phyloP scores from a whole-genome alignment of 768 basidiomycete genomes.

The Suillus weaverae region DNA sequence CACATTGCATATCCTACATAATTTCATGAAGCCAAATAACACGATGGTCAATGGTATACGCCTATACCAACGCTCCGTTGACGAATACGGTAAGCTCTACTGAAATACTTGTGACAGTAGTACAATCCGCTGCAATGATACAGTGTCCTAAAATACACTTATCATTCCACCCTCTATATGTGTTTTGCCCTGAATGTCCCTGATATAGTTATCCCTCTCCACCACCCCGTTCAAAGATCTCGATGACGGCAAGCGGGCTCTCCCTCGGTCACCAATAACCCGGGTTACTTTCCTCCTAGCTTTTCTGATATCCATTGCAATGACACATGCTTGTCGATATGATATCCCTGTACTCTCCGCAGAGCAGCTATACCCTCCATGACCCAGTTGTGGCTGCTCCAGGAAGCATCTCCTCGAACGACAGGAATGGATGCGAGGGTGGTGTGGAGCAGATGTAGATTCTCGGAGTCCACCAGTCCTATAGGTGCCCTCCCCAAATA shows the following conservation, averaged over 20 bases:
- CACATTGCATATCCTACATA: not conserved
- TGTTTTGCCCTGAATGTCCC: conserved; percentile 23
- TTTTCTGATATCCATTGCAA: conserved; percentile 29
- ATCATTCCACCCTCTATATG: not conserved
- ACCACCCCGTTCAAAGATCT: not conserved
- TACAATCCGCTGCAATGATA: conserved; percentile 24
- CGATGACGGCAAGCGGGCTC: not conserved
- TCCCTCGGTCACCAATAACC: not conserved
- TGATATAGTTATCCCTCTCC: conserved; percentile 8
- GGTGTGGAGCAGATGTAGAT: conserved; percentile 27
- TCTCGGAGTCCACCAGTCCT: conserved; percentile 30
- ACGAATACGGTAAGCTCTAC: not conserved
- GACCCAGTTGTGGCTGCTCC: conserved; percentile 32
- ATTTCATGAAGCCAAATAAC: not conserved
- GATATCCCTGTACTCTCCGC: conserved; percentile 28
- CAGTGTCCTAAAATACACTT: conserved; percentile 18
- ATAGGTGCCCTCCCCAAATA: conserved; percentile 24
- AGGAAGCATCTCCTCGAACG: conserved; percentile 27
- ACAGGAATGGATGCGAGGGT: conserved; percentile 28
- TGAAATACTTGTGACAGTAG: conserved; percentile 11
- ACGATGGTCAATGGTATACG: not conserved
- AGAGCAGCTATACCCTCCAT: conserved; percentile 32
- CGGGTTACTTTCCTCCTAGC: conserved; percentile 25
- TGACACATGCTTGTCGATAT: conserved; percentile 31
- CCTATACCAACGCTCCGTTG: not conserved